phyloP scores from a whole-genome alignment of 73 alveolate species.

The Symbiodinium pilosum region DNA sequence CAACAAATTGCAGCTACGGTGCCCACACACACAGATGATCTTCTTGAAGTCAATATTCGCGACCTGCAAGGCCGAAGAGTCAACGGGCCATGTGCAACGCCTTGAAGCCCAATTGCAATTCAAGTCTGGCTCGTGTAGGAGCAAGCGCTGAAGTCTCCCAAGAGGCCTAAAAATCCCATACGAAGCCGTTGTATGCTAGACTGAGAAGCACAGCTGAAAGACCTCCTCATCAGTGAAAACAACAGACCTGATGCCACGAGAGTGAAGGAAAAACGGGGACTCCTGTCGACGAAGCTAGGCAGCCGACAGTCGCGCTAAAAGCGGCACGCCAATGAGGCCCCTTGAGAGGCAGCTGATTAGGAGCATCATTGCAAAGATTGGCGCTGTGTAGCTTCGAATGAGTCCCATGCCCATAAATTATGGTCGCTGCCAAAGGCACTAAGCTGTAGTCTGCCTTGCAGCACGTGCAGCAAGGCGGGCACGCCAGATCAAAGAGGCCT shows the following conservation, averaged over 20 bases:
- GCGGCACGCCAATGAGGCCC: constrained; percentile 91
- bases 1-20: not conserved
- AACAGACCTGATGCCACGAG: constrained; percentile 46
- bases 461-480: not conserved
- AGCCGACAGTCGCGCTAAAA: constrained; percentile 56
- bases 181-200: not conserved
- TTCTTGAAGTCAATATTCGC: constrained; percentile 69
- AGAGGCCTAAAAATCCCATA: too few relatives aligned
- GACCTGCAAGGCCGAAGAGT: not conserved
- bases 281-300: not conserved
- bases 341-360: too few relatives aligned
- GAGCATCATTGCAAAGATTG: not conserved
- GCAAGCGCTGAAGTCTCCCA: too few relatives aligned
- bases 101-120: not conserved
- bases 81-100: not conserved
- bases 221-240: constrained; percentile 87
- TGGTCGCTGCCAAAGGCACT: constrained; percentile 78
- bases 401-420: constrained; percentile 19
- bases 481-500: too few relatives aligned
- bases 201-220: not conserved
- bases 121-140: too few relatives aligned
- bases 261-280: not conserved
- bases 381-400: not conserved
- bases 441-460: constrained; percentile 87
- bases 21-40: constrained; percentile 76